A percentile compares a stretch with the other conserved stretches of the same genome.
Evolutionary conservation across 2,329 filamentous ascomycete genomes (phyloP).

Genomic region (Claviceps sp.): DNA sequence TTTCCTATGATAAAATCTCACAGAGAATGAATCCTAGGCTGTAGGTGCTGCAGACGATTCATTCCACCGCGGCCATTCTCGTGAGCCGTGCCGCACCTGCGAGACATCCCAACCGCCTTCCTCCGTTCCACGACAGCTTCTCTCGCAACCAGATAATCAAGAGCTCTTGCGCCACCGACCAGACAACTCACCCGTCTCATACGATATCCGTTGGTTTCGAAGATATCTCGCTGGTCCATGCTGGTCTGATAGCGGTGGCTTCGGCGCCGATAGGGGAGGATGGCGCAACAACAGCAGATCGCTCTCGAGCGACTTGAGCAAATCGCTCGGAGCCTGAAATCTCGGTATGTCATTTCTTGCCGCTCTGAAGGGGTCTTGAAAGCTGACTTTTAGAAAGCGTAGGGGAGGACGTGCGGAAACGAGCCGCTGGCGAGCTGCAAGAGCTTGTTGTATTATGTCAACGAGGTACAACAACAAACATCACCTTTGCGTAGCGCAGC

Average conservation of each 20-base stretch:
- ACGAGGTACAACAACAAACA: conserved; percentile 28
- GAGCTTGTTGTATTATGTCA: conserved; percentile 42
- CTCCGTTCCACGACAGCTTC: conserved; percentile 1
- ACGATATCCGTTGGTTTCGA: background rate
- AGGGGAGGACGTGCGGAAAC: conserved; percentile 36
- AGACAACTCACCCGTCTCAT: background rate
- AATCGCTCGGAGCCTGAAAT: conserved; percentile 40
- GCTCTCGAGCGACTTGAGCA: conserved; percentile 42
- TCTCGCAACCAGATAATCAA: background rate
- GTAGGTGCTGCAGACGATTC: background rate
- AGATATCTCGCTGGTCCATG: conserved; percentile 14
- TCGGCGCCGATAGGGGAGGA: conserved; percentile 17
- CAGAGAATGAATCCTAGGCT: background rate
- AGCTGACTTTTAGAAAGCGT: conserved; percentile 12
- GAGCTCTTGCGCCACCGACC: background rate
- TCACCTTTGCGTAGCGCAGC: background rate
- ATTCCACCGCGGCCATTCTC: conserved; percentile 2
- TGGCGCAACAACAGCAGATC: conserved; percentile 35
- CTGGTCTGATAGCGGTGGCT: conserved; percentile 11
- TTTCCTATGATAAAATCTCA: background rate
- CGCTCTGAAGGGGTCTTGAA: conserved; percentile 4
- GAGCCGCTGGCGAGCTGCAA: conserved; percentile 39
- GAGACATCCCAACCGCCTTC: conserved; percentile 4
- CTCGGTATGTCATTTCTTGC: conserved; percentile 29
- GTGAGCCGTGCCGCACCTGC: conserved; percentile 1